Base-by-base conservation (phyloP, 176 grass and related monocot species). In the Ensete ventricosum region DNA sequence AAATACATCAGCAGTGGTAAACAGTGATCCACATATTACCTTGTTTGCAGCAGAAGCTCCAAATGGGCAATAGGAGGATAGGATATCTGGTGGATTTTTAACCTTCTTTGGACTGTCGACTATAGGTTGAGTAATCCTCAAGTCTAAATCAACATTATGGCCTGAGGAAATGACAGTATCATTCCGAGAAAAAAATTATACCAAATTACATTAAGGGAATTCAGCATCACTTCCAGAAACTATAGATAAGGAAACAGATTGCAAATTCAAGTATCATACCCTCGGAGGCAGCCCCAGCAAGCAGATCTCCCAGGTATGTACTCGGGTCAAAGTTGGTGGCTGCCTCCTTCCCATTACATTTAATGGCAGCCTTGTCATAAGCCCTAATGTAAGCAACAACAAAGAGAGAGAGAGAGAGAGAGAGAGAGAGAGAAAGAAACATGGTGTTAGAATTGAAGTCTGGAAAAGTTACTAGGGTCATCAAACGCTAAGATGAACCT, bases 321-420 rank as follows among this genome's bases (percentile, higher is more conserved):
- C 85, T 90, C 3, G 93, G 83, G 75, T 96, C 93, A 54, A 96
- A 96, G 70, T 96, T 96, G 1, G 93, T 92, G 62, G 92, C 89
- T 11, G 93, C 93, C 51, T 96, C 93, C 83, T 89, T 77, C 55
- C 93, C 93, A 4, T 96, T 92, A 84, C 89, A 92, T 77, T 96
- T 96, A 62, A 96, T 92, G 5, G 93, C 93, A 1, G 93, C 93
- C 81, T 96, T 92, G 80, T 96, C 93, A 49, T 96, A 96, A 75
- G 93, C 87, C 87, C 93, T 96, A 82, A 66, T 80, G 55, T 92
- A 4, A n/a, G 50, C 82, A 77, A 3, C 27, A 76, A 59, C 73
- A 59, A 58, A 67, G 9, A 69, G 83, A 83, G 16, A 70, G 0
- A 43, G 0, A 43, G 82, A 70, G 86, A 64, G 88, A 53, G n/a